Evolutionary conservation across 805 yeast genomes (phyloP).

Genomic region (Myxozyma monticola): DNA sequence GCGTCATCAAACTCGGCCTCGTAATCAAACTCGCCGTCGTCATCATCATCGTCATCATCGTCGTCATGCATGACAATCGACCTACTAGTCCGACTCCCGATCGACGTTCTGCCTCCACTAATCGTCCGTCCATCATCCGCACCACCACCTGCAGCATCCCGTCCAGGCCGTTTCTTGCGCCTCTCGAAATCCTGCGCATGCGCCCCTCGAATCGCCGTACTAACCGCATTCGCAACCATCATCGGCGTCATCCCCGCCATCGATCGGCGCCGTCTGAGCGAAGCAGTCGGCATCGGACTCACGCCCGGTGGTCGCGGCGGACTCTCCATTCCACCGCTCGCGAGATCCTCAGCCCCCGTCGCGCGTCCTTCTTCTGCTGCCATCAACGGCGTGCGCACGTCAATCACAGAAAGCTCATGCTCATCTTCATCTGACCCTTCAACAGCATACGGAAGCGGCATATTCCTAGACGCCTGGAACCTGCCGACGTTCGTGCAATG

Average conservation of each 20-base stretch:
- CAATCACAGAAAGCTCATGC: constrained; percentile 10
- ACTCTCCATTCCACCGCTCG: background rate
- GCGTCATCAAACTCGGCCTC: constrained; percentile 24
- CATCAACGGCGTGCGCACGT: constrained; percentile 27
- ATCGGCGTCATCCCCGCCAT: constrained; percentile 24
- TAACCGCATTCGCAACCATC: constrained; percentile 25
- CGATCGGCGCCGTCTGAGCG: constrained; percentile 17
- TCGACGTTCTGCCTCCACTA: background rate
- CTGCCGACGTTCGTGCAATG: constrained; percentile 86
- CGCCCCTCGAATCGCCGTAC: constrained; percentile 49
- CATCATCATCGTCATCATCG: constrained; percentile 6
- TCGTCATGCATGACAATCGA: constrained; percentile 15
- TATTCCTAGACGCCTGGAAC: constrained; percentile 83
- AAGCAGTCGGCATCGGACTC: constrained; percentile 1
- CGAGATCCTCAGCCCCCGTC: background rate
- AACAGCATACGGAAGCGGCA: constrained; percentile 76
- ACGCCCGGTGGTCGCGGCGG: background rate
- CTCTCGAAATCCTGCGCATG: constrained; percentile 81
- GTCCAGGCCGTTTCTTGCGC: constrained; percentile 46
- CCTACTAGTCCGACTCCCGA: constrained; percentile 2
- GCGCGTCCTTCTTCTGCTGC: constrained; percentile 27
- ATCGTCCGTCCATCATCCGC: background rate
- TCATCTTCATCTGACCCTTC: constrained; percentile 39
- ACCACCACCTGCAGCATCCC: background rate
- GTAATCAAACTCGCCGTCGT: constrained; percentile 24